A percentile compares a stretch with the other conserved stretches of the same genome.
Evolutionary conservation across 2,329 filamentous ascomycete species (phyloP).

Genomic region (Aspergillus neoniger): DNA sequence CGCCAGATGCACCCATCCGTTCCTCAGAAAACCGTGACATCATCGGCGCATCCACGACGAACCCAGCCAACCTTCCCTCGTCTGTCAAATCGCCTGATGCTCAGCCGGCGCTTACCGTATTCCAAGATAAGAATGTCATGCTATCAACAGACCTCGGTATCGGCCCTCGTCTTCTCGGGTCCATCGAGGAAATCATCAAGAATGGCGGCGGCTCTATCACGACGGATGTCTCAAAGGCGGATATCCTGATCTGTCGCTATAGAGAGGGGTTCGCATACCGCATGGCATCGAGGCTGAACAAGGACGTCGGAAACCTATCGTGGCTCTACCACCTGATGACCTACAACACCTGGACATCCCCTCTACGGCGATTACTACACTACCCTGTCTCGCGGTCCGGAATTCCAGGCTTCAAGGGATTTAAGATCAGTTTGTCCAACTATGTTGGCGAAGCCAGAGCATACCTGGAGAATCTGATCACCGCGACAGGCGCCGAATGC

Average conservation of each 20-base stretch:
- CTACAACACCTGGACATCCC: constrained; percentile 84
- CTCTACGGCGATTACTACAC: constrained; percentile 78
- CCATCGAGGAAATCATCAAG: constrained; percentile 70
- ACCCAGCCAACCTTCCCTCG: constrained; percentile 45
- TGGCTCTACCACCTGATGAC: constrained; percentile 95
- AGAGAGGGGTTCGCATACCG: constrained; percentile 79
- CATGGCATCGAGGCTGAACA: constrained; percentile 71
- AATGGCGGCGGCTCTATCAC: constrained; percentile 72
- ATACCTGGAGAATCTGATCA: constrained; percentile 90
- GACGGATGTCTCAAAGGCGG: constrained; percentile 65
- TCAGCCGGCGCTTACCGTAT: constrained; percentile 66
- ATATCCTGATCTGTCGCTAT: constrained; percentile 85
- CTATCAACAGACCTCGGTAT: constrained; percentile 74
- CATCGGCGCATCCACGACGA: constrained; percentile 64
- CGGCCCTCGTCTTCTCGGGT: constrained; percentile 63
- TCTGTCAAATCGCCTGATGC: constrained; percentile 29
- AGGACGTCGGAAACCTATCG: constrained; percentile 85
- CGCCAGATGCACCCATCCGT: constrained; percentile 58
- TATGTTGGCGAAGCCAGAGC: constrained; percentile 92
- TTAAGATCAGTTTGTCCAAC: constrained; percentile 88
- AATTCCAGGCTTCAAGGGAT: constrained; percentile 74
- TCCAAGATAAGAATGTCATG: constrained; percentile 75
- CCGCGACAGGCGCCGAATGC: constrained; percentile 79
- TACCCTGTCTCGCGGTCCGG: constrained; percentile 80
- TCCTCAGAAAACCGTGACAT: constrained; percentile 63